These are phyloP conservation scores for Trametes cubensis DNA, from an alignment of 768 basidiomycete genomes.

Conservation along the genomic window DNA sequence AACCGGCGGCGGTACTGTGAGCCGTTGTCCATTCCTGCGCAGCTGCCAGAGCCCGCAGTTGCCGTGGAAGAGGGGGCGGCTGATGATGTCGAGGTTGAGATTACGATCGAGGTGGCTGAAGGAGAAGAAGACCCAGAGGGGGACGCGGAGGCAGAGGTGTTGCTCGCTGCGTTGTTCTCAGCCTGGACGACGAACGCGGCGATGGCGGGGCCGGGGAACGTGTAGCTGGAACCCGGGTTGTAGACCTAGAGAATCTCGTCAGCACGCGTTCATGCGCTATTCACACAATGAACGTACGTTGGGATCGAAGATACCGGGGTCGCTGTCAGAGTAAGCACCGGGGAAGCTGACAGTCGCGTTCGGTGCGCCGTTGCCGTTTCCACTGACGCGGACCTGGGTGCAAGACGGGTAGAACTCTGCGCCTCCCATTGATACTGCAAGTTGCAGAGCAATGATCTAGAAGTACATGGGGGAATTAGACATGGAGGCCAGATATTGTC, in stretches of 20 bases:
- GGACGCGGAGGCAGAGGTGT: background rate
- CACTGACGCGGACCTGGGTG: constrained; percentile 54
- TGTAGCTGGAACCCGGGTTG: constrained; percentile 27
- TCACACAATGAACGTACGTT: constrained; percentile 14
- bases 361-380: constrained; percentile 54
- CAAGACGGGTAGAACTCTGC: constrained; percentile 81
- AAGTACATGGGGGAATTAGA: background rate
- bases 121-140: background rate
- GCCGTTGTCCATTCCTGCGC: background rate
- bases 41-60: background rate
- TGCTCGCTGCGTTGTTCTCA: constrained; percentile 6
- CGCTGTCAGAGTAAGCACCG: constrained; percentile 69
- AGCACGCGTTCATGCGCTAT: background rate
- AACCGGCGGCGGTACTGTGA: constrained; percentile 6
- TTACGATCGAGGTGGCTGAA: background rate
- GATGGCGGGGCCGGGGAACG: constrained; percentile 31
- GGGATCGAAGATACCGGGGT: constrained; percentile 69
- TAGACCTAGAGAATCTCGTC: constrained; percentile 18
- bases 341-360: constrained; percentile 60
- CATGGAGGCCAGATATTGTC: background rate
- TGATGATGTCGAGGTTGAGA: background rate
- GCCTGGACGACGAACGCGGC: constrained; percentile 16
- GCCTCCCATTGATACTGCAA: constrained; percentile 42
- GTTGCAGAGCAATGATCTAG: constrained; percentile 36
- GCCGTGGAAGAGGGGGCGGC: background rate